phyloP scores from a whole-genome alignment of 208 protist species.

The Leishmania tropica region DNA sequence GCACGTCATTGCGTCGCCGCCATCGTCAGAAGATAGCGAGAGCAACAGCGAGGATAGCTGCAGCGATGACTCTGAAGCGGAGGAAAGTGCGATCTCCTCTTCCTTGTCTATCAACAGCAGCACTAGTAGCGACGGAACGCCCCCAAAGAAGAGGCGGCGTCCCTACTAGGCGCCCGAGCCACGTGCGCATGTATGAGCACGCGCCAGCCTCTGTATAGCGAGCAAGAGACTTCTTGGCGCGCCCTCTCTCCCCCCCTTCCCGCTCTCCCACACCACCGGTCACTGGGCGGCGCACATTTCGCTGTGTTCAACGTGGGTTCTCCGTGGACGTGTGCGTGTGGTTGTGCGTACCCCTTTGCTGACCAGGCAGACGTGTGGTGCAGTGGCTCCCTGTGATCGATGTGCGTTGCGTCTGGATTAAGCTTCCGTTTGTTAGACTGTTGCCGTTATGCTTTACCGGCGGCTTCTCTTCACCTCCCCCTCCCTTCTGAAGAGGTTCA shows the following conservation, averaged over 20 bases:
- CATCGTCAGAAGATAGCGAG: conserved; percentile 23
- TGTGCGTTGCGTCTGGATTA: neutral
- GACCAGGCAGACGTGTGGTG: neutral
- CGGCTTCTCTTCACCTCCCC: neutral
- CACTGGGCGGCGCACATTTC: neutral
- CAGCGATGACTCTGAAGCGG: neutral
- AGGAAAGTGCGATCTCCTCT: conserved; percentile 1
- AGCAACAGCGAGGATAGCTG: conserved; percentile 22
- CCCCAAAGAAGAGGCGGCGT: conserved; percentile 12
- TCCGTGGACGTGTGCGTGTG: neutral
- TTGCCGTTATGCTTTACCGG: neutral
- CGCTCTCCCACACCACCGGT: neutral
- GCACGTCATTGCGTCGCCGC: conserved; percentile 36
- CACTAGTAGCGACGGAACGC: neutral
- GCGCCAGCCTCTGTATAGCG: neutral
- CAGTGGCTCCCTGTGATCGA: neutral
- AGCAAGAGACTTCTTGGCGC: neutral
- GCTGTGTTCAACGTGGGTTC: neutral
- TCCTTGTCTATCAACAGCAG: conserved; percentile 20
- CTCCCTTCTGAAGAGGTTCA: neutral
- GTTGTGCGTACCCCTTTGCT: neutral
- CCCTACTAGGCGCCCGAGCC: neutral
- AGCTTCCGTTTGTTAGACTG: neutral
- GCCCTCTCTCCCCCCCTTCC: neutral
- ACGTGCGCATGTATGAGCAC: neutral